These are phyloP conservation scores for Pholiota adiposa DNA, from an alignment of 1,284 basidiomycete genomes.

Conservation along the genomic window DNA sequence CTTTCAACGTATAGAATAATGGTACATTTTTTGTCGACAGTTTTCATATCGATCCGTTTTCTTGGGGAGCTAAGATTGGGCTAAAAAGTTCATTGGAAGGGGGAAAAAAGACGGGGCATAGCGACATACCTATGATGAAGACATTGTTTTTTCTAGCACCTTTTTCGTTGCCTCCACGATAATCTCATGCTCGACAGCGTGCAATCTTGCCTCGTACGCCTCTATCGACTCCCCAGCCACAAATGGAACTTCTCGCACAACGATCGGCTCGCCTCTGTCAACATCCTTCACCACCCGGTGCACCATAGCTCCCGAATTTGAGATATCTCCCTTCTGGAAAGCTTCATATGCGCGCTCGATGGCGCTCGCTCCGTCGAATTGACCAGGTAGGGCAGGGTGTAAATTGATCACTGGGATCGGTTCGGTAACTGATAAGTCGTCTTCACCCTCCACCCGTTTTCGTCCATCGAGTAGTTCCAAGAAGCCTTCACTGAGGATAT, in stretches of 20 bases:
- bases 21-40: constrained; percentile 7
- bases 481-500: constrained; percentile 50
- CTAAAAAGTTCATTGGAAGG: background rate
- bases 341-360: constrained; percentile 91
- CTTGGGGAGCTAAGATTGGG: no score
- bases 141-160: constrained; percentile 56
- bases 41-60: no score
- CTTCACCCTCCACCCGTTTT: constrained; percentile 36
- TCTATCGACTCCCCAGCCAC: constrained; percentile 75
- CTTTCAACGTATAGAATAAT: constrained; percentile 1
- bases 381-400: constrained; percentile 93
- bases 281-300: constrained; percentile 95
- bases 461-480: constrained; percentile 51
- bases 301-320: constrained; percentile 88
- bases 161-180: constrained; percentile 85
- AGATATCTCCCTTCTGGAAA: constrained; percentile 81
- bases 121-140: constrained; percentile 18
- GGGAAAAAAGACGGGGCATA: background rate
- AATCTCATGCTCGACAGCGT: constrained; percentile 86
- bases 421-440: constrained; percentile 27
- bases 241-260: constrained; percentile 83
- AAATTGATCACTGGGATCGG: constrained; percentile 93
- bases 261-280: constrained; percentile 87
- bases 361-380: constrained; percentile 93
- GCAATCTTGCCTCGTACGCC: constrained; percentile 80